Conservation (phyloP, 345 rosid genomes). For the Orychophragmus violaceus region DNA sequence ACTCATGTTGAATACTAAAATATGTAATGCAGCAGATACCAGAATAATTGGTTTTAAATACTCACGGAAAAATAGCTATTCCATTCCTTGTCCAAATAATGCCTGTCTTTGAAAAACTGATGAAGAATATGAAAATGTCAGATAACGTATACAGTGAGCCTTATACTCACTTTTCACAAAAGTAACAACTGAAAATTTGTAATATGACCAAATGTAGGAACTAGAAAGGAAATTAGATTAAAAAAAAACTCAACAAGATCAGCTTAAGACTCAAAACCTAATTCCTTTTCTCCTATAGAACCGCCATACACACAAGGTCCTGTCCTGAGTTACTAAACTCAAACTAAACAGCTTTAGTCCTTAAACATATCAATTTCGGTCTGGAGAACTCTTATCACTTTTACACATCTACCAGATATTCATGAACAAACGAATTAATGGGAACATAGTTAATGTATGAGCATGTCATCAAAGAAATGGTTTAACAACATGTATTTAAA, state of each 20-base stretch:
- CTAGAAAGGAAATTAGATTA: too few species aligned
- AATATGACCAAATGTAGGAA: background rate
- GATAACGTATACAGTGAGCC: background rate
- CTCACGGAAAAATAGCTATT: background rate
- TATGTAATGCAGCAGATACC: background rate
- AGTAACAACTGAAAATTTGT: background rate
- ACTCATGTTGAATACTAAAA: background rate
- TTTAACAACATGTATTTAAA: background rate
- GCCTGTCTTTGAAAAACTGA: background rate
- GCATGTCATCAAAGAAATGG: background rate
- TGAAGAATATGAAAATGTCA: background rate
- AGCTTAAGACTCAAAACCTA: too few species aligned
- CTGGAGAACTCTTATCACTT: background rate
- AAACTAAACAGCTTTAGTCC: too few species aligned
- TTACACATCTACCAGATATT: background rate
- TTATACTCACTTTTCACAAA: background rate
- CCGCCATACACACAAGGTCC: too few species aligned
- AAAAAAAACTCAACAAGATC: too few species aligned
- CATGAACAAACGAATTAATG: background rate
- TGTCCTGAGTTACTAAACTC: too few species aligned
- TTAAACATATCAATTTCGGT: background rate
- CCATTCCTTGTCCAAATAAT: background rate
- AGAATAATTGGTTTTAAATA: background rate
- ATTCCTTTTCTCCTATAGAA: too few species aligned
- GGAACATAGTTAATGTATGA: too few species aligned